Percentiles rank a stretch among this genome's conserved stretches.
These are phyloP conservation scores for Trichoderma pleuroti DNA, from an alignment of 2,329 filamentous ascomycete genomes.

Conservation along the genomic window DNA sequence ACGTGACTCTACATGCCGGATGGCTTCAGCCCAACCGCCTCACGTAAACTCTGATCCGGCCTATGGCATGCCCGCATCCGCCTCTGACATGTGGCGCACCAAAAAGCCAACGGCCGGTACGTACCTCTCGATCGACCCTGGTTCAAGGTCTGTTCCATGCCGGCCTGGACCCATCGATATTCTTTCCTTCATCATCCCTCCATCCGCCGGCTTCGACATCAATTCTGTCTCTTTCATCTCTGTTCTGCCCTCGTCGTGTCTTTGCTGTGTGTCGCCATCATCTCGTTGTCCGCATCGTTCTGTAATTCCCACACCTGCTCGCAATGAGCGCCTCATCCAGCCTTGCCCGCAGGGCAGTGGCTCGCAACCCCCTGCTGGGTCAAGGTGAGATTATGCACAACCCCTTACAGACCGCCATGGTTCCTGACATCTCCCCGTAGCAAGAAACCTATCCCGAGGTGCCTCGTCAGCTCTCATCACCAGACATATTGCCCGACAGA, in stretches of 20 bases:
- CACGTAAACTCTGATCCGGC: conserved; percentile 14
- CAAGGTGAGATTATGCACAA: conserved; percentile 38
- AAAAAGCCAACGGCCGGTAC: background rate
- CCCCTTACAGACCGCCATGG: conserved; percentile 9
- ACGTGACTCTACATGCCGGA: conserved; percentile 6
- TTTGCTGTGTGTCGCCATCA: background rate
- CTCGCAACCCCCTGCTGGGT: conserved; percentile 51
- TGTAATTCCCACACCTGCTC: conserved; percentile 8
- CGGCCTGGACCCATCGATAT: conserved; percentile 8
- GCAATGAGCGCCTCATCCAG: conserved; percentile 55
- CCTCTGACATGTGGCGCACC: conserved; percentile 18
- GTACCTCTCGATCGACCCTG: conserved; percentile 3
- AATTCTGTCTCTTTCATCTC: conserved; percentile 1
- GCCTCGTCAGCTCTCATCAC: conserved; percentile 46
- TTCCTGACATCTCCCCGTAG: conserved; percentile 28
- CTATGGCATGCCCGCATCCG: background rate
- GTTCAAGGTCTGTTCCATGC: background rate
- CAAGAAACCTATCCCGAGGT: conserved; percentile 46
- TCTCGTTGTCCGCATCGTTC: background rate
- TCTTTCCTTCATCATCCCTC: conserved; percentile 17
- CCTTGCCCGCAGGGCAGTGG: conserved; percentile 53
- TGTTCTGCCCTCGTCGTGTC: background rate
- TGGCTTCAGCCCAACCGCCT: conserved; percentile 13
- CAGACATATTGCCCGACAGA: conserved; percentile 45
- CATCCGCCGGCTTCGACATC: conserved; percentile 4